phyloP scores from a whole-genome alignment of 2,329 filamentous ascomycete genomes.

The Penicillium sclerotiorum region DNA sequence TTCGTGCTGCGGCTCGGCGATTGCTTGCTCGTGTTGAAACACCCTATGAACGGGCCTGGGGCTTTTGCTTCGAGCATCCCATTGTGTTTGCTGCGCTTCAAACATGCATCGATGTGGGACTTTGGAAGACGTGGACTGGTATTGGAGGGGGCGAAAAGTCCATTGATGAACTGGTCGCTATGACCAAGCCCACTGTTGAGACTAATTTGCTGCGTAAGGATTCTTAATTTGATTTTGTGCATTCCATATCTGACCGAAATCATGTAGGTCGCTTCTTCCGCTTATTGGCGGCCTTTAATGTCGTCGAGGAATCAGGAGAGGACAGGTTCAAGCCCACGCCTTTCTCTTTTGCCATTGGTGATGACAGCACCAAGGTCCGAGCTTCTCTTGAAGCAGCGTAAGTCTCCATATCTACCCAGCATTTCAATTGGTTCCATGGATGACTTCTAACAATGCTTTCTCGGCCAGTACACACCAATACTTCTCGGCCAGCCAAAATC shows the following conservation, averaged over 20 bases:
- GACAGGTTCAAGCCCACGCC: conserved; percentile 36
- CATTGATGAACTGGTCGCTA: conserved; percentile 30
- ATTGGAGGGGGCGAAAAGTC: conserved; percentile 31
- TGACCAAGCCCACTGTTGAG: conserved; percentile 27
- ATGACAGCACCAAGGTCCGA: conserved; percentile 33
- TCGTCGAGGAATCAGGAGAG: conserved; percentile 34
- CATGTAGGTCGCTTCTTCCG: conserved; percentile 31
- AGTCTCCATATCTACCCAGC: conserved; percentile 5
- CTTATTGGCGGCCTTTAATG: conserved; percentile 33
- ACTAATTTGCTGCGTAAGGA: conserved; percentile 33
- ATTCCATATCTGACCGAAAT: background rate
- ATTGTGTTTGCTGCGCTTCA: conserved; percentile 34
- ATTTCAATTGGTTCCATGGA: no score
- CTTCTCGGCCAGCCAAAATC: conserved; percentile 31
- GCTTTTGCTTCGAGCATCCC: conserved; percentile 34
- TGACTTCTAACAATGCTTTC: background rate
- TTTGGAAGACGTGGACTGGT: conserved; percentile 36
- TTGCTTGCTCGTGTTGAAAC: conserved; percentile 35
- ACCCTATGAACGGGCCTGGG: conserved; percentile 37
- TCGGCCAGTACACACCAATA: conserved; percentile 33
- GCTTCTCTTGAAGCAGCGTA: conserved; percentile 35
- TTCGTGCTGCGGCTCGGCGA: conserved; percentile 31
- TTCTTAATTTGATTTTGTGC: background rate
- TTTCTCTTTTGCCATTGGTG: conserved; percentile 36
- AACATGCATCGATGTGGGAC: conserved; percentile 32